Conservation (phyloP, 306 rosid species). For the Fragaria vesca region DNA sequence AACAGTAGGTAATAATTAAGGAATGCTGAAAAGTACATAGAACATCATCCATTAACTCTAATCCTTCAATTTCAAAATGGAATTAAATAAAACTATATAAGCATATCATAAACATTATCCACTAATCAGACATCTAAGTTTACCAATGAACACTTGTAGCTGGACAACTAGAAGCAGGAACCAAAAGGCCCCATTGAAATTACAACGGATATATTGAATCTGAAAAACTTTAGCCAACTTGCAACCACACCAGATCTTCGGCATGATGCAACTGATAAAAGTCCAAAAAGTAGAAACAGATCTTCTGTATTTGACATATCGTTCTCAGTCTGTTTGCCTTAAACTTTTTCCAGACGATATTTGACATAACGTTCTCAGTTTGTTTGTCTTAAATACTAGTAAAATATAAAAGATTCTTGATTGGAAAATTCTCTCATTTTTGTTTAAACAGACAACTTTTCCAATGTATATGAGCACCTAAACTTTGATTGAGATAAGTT, state of each 20-base stretch:
- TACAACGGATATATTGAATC: not conserved
- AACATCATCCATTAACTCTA: not conserved
- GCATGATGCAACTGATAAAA: not conserved
- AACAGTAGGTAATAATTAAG: not conserved
- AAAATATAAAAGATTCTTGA: not conserved
- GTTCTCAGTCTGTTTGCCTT: not conserved
- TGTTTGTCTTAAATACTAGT: not conserved
- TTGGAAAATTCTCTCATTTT: not conserved
- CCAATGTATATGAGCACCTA: not conserved
- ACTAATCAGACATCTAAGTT: not conserved
- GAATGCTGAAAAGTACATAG: not conserved
- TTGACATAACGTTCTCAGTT: not conserved
- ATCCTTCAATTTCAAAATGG: not conserved
- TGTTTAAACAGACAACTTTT: not conserved
- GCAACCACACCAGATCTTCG: not conserved
- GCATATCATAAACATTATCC: not conserved
- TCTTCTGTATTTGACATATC: not conserved
- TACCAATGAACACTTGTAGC: not conserved
- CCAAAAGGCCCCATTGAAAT: not conserved
- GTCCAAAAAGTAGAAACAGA: not conserved
- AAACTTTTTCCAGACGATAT: not conserved
- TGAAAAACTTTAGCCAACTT: not conserved
- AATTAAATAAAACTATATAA: not conserved
- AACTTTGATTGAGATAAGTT: not conserved
- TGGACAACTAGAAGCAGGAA: not conserved